Percentiles rank a stretch among this genome's conserved stretches.
phyloP scores from a whole-genome alignment of 2,329 filamentous ascomycete genomes.

The Fusarium sp. region DNA sequence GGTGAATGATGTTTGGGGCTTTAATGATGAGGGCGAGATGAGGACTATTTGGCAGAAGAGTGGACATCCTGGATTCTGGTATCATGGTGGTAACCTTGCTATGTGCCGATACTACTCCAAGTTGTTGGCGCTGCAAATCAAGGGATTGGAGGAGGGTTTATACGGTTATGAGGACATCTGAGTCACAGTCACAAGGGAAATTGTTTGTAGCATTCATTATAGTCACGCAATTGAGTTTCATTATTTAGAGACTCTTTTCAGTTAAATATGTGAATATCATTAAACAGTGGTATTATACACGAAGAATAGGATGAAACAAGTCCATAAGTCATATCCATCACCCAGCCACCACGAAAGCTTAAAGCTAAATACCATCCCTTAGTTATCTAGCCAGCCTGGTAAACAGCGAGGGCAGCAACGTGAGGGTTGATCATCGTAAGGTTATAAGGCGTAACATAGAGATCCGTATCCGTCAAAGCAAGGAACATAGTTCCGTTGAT shows the following conservation, averaged over 20 bases:
- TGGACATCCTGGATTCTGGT: constrained; percentile 73
- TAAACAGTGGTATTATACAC: background rate
- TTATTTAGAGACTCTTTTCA: rapidly evolving
- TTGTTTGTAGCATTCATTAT: background rate
- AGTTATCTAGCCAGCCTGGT: constrained; percentile 73
- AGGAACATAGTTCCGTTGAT: constrained; percentile 85
- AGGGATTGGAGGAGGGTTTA: constrained; percentile 53
- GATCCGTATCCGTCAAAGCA: constrained; percentile 74
- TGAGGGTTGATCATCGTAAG: constrained; percentile 78
- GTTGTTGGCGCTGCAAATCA: constrained; percentile 62
- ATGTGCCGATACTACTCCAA: constrained; percentile 69
- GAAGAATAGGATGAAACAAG: background rate
- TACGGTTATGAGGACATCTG: constrained; percentile 46
- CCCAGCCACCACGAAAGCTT: rapidly evolving
- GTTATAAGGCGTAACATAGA: constrained; percentile 80
- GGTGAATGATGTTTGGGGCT: constrained; percentile 69
- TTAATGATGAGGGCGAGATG: constrained; percentile 66
- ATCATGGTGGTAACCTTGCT: constrained; percentile 71
- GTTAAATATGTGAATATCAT: background rate
- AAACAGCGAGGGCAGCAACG: constrained; percentile 77
- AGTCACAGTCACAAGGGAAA: rapidly evolving
- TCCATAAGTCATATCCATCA: background rate
- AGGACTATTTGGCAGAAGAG: constrained; percentile 66
- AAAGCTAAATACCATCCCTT: rapidly evolving
- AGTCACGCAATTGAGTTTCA: background rate